Percentiles rank a stretch among this genome's conserved stretches.
Conservation (phyloP, 305 asterid genomes). For the Fraxinus baroniana region DNA sequence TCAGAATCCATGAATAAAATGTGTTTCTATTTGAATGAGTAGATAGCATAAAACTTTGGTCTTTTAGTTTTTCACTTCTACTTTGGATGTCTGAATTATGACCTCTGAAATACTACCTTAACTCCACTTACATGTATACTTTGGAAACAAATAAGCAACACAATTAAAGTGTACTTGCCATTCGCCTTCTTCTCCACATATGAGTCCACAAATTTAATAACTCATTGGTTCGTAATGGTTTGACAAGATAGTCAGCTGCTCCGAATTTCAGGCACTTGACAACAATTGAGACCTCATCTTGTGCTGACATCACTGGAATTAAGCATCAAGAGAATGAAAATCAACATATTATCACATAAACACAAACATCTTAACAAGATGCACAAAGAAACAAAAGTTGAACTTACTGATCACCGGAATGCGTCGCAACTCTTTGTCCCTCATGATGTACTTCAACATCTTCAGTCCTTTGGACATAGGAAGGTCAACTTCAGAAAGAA, state of each 20-base stretch:
- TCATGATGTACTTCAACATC: conserved; percentile 69
- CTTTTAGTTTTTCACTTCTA: not conserved
- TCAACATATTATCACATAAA: not conserved
- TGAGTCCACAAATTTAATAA: conserved; percentile 96
- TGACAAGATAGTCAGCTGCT: conserved; percentile 98
- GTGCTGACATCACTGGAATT: conserved; percentile 85
- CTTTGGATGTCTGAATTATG: not conserved
- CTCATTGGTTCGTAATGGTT: conserved; percentile 93
- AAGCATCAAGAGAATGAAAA: not conserved
- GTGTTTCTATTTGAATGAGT: not conserved
- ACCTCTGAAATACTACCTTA: not conserved
- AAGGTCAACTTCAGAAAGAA: conserved; percentile 81
- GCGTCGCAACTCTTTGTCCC: conserved; percentile 66
- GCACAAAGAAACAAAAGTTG: not conserved
- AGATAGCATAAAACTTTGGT: not conserved
- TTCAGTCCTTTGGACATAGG: conserved; percentile 77
- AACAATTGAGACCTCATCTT: conserved; percentile 78
- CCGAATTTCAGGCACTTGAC: conserved; percentile 94
- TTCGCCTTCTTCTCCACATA: conserved; percentile 96
- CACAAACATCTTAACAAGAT: not conserved
- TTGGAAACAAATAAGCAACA: conserved; percentile 11
- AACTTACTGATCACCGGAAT: conserved; percentile 84
- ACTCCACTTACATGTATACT: not conserved
- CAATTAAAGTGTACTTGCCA: conserved; percentile 41
- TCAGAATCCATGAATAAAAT: not conserved